Percentiles rank a stretch among this genome's conserved stretches.
Evolutionary conservation across 495 filamentous ascomycete genomes (phyloP).

Genomic region (Hypoxylon subgilvum): DNA sequence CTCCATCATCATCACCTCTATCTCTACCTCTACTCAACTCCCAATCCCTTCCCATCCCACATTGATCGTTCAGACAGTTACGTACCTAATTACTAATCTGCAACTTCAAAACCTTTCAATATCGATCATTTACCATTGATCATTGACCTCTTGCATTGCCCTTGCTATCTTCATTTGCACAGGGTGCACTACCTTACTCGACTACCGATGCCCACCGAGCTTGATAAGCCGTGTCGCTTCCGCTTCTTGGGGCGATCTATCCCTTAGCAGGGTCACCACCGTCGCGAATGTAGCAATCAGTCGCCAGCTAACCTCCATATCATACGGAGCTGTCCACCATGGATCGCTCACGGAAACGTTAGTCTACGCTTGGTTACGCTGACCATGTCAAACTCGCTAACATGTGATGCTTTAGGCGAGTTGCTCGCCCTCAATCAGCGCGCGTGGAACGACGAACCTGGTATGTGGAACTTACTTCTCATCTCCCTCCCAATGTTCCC

Average conservation of each 20-base stretch:
- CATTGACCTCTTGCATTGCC: background rate
- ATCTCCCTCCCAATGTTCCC: background rate
- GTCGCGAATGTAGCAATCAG: slow-evolving; percentile 51
- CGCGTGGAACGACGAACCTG: slow-evolving; percentile 86
- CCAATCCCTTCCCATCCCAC: too few species aligned
- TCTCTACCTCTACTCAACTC: too few species aligned
- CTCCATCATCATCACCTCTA: too few species aligned
- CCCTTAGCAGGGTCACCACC: slow-evolving; percentile 51
- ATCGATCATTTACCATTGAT: background rate
- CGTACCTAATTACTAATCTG: too few species aligned
- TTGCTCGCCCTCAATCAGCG: slow-evolving; percentile 83
- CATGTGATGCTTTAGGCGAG: slow-evolving; percentile 68
- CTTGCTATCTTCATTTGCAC: slow-evolving; percentile 27
- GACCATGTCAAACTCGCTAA: slow-evolving; percentile 39
- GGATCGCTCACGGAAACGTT: slow-evolving; percentile 88
- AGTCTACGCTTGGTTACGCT: slow-evolving; percentile 30
- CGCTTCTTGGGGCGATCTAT: slow-evolving; percentile 51
- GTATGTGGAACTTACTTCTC: slow-evolving; percentile 56
- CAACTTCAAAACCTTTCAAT: background rate
- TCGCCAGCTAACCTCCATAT: slow-evolving; percentile 1
- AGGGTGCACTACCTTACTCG: slow-evolving; percentile 30
- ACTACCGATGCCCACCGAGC: slow-evolving; percentile 56
- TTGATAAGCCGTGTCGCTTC: slow-evolving; percentile 52
- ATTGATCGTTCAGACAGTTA: too few species aligned
- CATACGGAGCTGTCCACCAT: slow-evolving; percentile 57